A percentile compares a stretch with the other conserved stretches of the same genome.
Evolutionary conservation across 371 early-diverging fungal genomes (phyloP).

Genomic region (Gilbertella persicaria): DNA sequence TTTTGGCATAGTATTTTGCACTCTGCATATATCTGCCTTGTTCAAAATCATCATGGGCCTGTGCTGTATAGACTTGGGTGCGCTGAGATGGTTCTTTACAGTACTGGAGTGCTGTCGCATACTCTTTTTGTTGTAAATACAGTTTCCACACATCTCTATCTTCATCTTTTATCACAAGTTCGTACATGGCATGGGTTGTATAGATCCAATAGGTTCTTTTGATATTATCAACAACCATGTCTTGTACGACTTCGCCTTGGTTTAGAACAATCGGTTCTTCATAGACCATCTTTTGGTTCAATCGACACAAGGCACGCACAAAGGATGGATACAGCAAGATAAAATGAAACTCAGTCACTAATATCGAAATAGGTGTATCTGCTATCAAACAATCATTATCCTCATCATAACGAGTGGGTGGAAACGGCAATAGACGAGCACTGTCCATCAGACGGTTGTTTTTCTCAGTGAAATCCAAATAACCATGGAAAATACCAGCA

Average conservation of each 20-base stretch:
- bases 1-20: slow-evolving; percentile 85
- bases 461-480: slow-evolving; percentile 39
- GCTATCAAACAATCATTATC: slow-evolving; percentile 38
- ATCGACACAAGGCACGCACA: slow-evolving; percentile 74
- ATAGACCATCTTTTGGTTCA: slow-evolving; percentile 81
- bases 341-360: slow-evolving; percentile 87
- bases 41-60: slow-evolving; percentile 84
- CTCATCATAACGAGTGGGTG: slow-evolving; percentile 52
- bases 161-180: slow-evolving; percentile 85
- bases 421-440: slow-evolving; percentile 76
- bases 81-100: slow-evolving; percentile 76
- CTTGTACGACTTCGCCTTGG: slow-evolving; percentile 58
- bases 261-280: slow-evolving; percentile 73
- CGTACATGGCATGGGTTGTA: slow-evolving; percentile 77
- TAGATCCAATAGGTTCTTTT: slow-evolving; percentile 90
- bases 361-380: slow-evolving; percentile 74
- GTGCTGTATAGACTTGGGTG: slow-evolving; percentile 77
- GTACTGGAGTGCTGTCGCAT: slow-evolving; percentile 74
- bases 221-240: slow-evolving; percentile 71
- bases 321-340: slow-evolving; percentile 76
- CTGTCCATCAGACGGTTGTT: slow-evolving; percentile 79
- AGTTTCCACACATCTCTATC: slow-evolving; percentile 92
- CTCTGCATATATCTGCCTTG: slow-evolving; percentile 73
- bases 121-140: slow-evolving; percentile 74
- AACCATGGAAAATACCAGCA: slow-evolving; percentile 85